phyloP scores from a whole-genome alignment of 768 basidiomycete genomes.

The Lentinus brumalis region DNA sequence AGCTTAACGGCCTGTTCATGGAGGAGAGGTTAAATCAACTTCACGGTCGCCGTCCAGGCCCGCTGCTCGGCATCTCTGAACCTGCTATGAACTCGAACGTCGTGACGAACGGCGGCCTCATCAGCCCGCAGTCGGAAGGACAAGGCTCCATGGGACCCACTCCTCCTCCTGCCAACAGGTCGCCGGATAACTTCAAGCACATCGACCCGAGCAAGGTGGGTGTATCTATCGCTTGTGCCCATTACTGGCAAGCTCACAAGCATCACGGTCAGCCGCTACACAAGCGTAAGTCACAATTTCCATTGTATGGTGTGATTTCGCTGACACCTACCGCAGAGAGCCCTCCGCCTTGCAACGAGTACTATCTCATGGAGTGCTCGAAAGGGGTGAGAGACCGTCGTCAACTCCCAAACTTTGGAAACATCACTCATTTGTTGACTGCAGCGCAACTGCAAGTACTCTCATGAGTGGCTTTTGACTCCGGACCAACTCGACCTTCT shows the following conservation, averaged over 20 bases:
- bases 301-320: background rate
- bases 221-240: background rate
- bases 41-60: slow-evolving; percentile 49
- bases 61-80: slow-evolving; percentile 37
- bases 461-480: slow-evolving; percentile 76
- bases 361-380: slow-evolving; percentile 80
- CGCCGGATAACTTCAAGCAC: slow-evolving; percentile 33
- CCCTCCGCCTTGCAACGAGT: slow-evolving; percentile 85
- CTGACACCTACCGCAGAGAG: slow-evolving; percentile 49
- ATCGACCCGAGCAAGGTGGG: slow-evolving; percentile 66
- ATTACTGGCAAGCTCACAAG: background rate
- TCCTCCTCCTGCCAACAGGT: slow-evolving; percentile 20
- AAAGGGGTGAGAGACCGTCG: slow-evolving; percentile 52
- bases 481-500: slow-evolving; percentile 72
- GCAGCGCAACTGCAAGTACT: slow-evolving; percentile 70
- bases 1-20: slow-evolving; percentile 53
- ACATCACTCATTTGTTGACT: background rate
- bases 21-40: slow-evolving; percentile 39
- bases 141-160: slow-evolving; percentile 39
- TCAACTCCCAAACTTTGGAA: background rate
- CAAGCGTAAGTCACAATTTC: slow-evolving; percentile 55
- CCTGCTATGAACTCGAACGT: slow-evolving; percentile 34
- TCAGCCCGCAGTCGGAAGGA: slow-evolving; percentile 62
- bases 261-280: slow-evolving; percentile 59
- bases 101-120: slow-evolving; percentile 59